Conservation (phyloP, 768 basidiomycete genomes). For the Boletus sp. region DNA sequence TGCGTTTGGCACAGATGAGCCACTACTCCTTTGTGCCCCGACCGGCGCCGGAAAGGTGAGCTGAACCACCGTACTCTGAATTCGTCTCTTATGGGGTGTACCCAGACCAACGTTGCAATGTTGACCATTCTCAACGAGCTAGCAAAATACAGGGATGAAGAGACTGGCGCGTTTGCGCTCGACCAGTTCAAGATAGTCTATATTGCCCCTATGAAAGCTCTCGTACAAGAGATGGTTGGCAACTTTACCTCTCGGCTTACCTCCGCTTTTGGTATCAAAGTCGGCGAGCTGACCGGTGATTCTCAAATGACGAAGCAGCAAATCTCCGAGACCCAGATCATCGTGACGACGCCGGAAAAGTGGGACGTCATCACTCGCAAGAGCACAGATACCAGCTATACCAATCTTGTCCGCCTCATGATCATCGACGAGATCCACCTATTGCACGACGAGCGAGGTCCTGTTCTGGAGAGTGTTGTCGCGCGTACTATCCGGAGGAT, state of each 20-base stretch:
- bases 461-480: constrained; percentile 88
- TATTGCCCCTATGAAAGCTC: constrained; percentile 98
- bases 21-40: constrained; percentile 92
- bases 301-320: constrained; percentile 98
- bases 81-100: constrained; percentile 11
- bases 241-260: constrained; percentile 80
- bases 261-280: constrained; percentile 65
- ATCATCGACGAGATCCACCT: constrained; percentile 99
- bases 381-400: constrained; percentile 94
- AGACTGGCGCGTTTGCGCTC: constrained; percentile 76
- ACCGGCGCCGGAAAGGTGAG: constrained; percentile 97
- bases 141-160: constrained; percentile 79
- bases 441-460: constrained; percentile 96
- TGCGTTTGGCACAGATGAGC: constrained; percentile 94
- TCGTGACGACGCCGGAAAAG: constrained; percentile 98
- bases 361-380: constrained; percentile 99
- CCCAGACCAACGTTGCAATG: constrained; percentile 96
- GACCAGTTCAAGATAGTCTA: constrained; percentile 96
- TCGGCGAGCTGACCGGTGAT: constrained; percentile 96
- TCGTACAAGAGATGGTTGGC: constrained; percentile 98
- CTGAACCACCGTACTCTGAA: neutral
- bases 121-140: constrained; percentile 91
- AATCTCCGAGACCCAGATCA: constrained; percentile 95
- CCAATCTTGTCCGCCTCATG: constrained; percentile 91
- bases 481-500: constrained; percentile 88